Percentiles rank a stretch among this genome's conserved stretches.
phyloP scores from a whole-genome alignment of 306 rosid genomes.

The Hippophae rhamnoides region DNA sequence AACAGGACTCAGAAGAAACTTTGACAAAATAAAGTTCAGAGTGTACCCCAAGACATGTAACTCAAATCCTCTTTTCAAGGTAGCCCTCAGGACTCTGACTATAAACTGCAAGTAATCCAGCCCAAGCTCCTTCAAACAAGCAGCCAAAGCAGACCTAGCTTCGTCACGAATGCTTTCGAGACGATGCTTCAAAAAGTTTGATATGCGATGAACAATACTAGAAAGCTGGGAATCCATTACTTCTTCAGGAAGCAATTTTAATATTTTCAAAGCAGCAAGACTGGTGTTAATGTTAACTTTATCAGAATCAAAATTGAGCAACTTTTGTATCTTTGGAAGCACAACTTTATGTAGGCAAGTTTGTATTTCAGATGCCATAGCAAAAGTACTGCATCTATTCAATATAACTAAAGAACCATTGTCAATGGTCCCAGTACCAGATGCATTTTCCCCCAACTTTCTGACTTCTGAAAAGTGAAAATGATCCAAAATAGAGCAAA shows the following conservation, averaged over 20 bases:
- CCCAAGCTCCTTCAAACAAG: slow-evolving; percentile 91
- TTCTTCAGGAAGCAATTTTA: slow-evolving; percentile 76
- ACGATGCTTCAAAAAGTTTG: slow-evolving; percentile 75
- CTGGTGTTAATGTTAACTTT: slow-evolving; percentile 62
- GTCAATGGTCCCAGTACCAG: slow-evolving; percentile 24
- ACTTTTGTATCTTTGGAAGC: slow-evolving; percentile 73
- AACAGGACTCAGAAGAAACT: slow-evolving; percentile 47
- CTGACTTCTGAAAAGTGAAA: slow-evolving; percentile 57
- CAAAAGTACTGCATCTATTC: slow-evolving; percentile 16
- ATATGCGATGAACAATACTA: slow-evolving; percentile 62
- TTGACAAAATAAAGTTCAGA: slow-evolving; percentile 61
- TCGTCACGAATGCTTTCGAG: slow-evolving; percentile 81
- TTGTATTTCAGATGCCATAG: slow-evolving; percentile 43
- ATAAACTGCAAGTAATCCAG: slow-evolving; percentile 71
- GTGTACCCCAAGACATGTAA: slow-evolving; percentile 90
- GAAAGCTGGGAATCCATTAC: slow-evolving; percentile 79
- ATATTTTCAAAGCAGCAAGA: slow-evolving; percentile 74
- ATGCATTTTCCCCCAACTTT: slow-evolving; percentile 23
- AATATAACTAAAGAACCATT: slow-evolving; percentile 17
- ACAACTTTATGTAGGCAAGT: slow-evolving; percentile 50
- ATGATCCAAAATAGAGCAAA: slow-evolving; percentile 71
- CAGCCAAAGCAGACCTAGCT: slow-evolving; percentile 80
- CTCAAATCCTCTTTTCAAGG: slow-evolving; percentile 81
- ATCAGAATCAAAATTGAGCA: slow-evolving; percentile 65
- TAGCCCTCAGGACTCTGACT: slow-evolving; percentile 57